Evolutionary conservation across 768 basidiomycete genomes (phyloP).

Genomic region (Naematelia encephala): DNA sequence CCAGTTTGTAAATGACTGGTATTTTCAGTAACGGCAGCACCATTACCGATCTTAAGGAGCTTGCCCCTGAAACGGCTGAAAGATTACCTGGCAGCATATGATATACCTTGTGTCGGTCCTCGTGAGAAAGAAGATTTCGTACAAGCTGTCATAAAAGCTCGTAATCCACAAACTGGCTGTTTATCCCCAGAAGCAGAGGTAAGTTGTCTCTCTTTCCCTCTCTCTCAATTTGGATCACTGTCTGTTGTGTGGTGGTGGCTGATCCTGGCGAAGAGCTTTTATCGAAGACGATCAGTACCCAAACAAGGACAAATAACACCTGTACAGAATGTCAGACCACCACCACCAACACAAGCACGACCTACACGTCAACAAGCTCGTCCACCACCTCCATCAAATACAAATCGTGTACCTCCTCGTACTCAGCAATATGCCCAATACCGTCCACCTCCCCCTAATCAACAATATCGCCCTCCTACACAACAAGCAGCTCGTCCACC

Average conservation of each 20-base stretch:
- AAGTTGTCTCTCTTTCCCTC: constrained; percentile 9
- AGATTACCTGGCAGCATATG: constrained; percentile 46
- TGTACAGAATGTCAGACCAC: constrained; percentile 8
- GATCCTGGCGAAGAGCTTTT: constrained; percentile 42
- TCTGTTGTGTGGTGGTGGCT: too few relatives aligned
- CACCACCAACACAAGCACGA: constrained; percentile 15
- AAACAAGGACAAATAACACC: constrained; percentile 28
- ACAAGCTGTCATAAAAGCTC: constrained; percentile 43
- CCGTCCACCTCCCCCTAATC: constrained; percentile 25
- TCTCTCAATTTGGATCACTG: not conserved
- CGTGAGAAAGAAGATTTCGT: constrained; percentile 51
- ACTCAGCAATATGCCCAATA: constrained; percentile 17
- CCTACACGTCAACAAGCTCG: constrained; percentile 26
- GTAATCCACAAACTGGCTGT: constrained; percentile 42
- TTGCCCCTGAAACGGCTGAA: constrained; percentile 48
- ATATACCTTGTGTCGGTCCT: constrained; percentile 36
- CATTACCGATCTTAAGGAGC: constrained; percentile 31
- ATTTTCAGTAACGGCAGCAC: constrained; percentile 43
- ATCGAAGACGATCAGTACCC: constrained; percentile 43
- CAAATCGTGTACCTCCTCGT: constrained; percentile 18
- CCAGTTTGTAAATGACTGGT: not conserved
- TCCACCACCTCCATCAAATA: constrained; percentile 24
- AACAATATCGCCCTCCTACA: constrained; percentile 23
- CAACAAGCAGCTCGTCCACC: constrained; percentile 33
- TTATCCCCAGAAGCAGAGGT: constrained; percentile 47